phyloP scores from a whole-genome alignment of 805 yeast genomes.

The Wickerhamiella kurtzmanii region DNA sequence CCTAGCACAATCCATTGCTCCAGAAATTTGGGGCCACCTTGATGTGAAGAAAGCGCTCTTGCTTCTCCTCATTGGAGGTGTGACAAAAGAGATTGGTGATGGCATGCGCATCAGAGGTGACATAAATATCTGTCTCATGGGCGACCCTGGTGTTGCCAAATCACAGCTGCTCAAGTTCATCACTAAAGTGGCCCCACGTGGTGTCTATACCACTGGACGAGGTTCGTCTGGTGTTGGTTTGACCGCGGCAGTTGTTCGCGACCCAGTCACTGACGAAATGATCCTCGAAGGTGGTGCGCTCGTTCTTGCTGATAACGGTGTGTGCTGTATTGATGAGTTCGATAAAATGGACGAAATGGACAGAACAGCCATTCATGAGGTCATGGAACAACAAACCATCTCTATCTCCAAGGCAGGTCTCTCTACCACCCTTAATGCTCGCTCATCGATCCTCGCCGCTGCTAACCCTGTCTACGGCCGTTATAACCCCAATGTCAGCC shows the following conservation, averaged over 20 bases:
- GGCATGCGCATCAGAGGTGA: conserved; percentile 98
- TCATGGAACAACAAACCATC: conserved; percentile 98
- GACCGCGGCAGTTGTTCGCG: conserved; percentile 97
- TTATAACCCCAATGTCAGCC: conserved; percentile 78
- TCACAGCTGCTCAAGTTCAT: conserved; percentile 88
- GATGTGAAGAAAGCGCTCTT: conserved; percentile 88
- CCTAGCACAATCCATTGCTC: conserved; percentile 83
- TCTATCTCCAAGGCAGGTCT: conserved; percentile 97
- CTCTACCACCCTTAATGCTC: conserved; percentile 86
- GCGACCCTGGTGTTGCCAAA: conserved; percentile 99
- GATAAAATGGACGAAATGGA: conserved; percentile 97
- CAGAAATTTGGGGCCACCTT: conserved; percentile 88
- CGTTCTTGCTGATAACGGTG: conserved; percentile 92
- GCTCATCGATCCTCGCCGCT: conserved; percentile 91
- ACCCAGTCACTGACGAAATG: conserved; percentile 98
- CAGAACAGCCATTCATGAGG: conserved; percentile 96
- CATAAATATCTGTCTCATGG: conserved; percentile 90
- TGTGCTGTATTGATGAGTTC: conserved; percentile 97
- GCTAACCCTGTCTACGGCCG: conserved; percentile 97
- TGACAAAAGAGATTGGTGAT: conserved; percentile 85
- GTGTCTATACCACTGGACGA: conserved; percentile 94
- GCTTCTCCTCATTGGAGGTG: conserved; percentile 84
- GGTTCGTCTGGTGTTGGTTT: conserved; percentile 98
- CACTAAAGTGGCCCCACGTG: conserved; percentile 86
- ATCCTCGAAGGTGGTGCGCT: conserved; percentile 96